Percentiles rank a stretch among this genome's conserved stretches.
These are phyloP conservation scores for Schizosaccharomyces japonicus DNA, from an alignment of 805 yeast genomes.

Conservation along the genomic window DNA sequence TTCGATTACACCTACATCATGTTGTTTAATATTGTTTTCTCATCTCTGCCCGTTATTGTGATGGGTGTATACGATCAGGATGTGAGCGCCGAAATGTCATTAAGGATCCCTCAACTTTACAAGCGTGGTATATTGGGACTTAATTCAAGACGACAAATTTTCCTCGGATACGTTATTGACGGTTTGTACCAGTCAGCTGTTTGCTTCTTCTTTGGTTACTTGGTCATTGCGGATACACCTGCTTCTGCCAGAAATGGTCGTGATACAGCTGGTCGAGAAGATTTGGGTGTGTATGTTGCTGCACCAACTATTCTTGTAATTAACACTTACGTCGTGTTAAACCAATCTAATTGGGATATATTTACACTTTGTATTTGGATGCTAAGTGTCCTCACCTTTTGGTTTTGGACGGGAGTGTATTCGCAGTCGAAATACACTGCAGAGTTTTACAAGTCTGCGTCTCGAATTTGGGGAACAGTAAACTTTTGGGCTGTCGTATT, in stretches of 20 bases:
- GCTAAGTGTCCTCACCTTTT: slow-evolving; percentile 34
- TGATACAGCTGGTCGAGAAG: slow-evolving; percentile 39
- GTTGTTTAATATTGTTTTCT: slow-evolving; percentile 59
- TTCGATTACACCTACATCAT: slow-evolving; percentile 58
- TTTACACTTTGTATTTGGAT: slow-evolving; percentile 28
- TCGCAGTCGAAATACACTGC: slow-evolving; percentile 27
- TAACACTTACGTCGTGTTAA: slow-evolving; percentile 39
- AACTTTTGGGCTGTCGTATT: slow-evolving; percentile 43
- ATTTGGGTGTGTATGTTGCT: slow-evolving; percentile 43
- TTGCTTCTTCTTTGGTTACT: slow-evolving; percentile 44
- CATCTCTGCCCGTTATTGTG: slow-evolving; percentile 54
- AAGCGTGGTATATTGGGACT: slow-evolving; percentile 38
- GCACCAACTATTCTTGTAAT: slow-evolving; percentile 39
- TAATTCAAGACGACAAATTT: slow-evolving; percentile 38
- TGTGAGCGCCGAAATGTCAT: slow-evolving; percentile 37
- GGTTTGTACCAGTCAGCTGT: slow-evolving; percentile 51
- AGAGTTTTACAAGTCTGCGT: slow-evolving; percentile 42
- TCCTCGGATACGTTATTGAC: slow-evolving; percentile 39
- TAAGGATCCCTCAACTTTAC: slow-evolving; percentile 49
- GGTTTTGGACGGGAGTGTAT: slow-evolving; percentile 67
- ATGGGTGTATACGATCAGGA: slow-evolving; percentile 58
- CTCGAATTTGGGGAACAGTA: slow-evolving; percentile 35
- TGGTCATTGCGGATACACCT: slow-evolving; percentile 25
- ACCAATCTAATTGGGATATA: slow-evolving; percentile 64
- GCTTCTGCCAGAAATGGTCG: slow-evolving; percentile 26